Percentiles rank a stretch among this genome's conserved stretches.
These are phyloP conservation scores for Yamadazyma buinensis DNA, from an alignment of 1,139 yeast genomes.

Conservation along the genomic window DNA sequence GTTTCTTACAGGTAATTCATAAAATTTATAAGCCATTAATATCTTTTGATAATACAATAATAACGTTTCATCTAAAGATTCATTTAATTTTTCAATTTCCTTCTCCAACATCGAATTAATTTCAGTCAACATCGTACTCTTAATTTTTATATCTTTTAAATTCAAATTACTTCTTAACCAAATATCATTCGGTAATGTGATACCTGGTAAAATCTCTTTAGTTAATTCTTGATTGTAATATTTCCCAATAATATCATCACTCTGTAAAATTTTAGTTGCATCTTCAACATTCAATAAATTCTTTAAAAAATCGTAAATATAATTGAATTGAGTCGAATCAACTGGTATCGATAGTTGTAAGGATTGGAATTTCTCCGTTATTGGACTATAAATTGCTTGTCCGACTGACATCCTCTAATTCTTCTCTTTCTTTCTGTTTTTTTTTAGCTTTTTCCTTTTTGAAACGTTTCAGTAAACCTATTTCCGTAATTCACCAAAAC, in stretches of 20 bases:
- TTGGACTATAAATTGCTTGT: not conserved
- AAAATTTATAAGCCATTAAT: conserved; percentile 34
- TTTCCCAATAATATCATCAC: conserved; percentile 1
- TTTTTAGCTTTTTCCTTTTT: too few relatives aligned
- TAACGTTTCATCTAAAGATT: conserved; percentile 27
- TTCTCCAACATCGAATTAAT: conserved; percentile 29
- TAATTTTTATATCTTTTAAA: conserved; percentile 32
- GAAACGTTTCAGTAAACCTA: too few relatives aligned
- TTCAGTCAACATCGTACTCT: conserved; percentile 32
- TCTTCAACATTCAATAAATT: conserved; percentile 11
- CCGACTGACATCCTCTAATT: conserved; percentile 1
- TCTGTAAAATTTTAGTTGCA: conserved; percentile 1
- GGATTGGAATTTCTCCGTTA: conserved; percentile 7
- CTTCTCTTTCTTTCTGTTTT: not conserved
- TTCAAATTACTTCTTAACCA: conserved; percentile 36
- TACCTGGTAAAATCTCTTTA: conserved; percentile 30
- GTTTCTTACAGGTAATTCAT: conserved; percentile 16
- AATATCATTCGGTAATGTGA: conserved; percentile 35
- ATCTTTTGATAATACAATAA: conserved; percentile 34
- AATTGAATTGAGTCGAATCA: conserved; percentile 14
- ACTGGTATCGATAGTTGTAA: conserved; percentile 11
- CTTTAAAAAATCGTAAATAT: conserved; percentile 11
- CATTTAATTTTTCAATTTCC: conserved; percentile 16
- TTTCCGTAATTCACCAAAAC: not conserved
- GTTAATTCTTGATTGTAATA: conserved; percentile 1